A percentile compares a stretch with the other conserved stretches of the same genome.
Evolutionary conservation across 2,329 filamentous ascomycete genomes (phyloP).

Genomic region (Bretziella fagacearum): DNA sequence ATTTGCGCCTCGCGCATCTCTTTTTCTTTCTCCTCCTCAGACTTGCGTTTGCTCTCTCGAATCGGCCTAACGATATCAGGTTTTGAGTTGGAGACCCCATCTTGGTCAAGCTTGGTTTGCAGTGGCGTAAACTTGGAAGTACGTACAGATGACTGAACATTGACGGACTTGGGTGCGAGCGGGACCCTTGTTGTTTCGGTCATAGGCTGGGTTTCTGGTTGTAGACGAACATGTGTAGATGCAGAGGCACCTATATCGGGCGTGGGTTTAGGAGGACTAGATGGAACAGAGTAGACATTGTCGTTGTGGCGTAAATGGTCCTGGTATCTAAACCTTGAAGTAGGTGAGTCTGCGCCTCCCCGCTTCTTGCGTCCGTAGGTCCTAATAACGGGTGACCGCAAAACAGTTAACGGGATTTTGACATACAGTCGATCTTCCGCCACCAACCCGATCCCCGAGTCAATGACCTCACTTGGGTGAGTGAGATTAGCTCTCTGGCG

Average conservation of each 20-base stretch:
- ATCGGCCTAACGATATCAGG: background rate
- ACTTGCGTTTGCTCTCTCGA: background rate
- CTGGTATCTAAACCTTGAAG: background rate
- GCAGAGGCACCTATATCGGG: too few species aligned
- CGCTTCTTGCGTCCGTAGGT: background rate
- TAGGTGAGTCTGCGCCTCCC: background rate
- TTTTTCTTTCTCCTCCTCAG: background rate
- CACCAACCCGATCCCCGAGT: background rate
- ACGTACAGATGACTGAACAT: background rate
- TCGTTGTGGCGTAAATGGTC: too few species aligned
- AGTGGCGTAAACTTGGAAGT: background rate
- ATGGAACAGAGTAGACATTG: background rate
- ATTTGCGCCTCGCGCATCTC: background rate
- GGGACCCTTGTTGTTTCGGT: background rate
- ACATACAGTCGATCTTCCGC: background rate
- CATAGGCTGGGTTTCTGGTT: background rate
- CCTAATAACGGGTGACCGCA: background rate
- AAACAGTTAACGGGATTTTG: background rate
- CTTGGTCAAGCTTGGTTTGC: background rate
- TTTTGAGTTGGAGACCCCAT: background rate
- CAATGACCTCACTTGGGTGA: background rate
- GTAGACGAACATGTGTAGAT: too few species aligned
- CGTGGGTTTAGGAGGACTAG: background rate
- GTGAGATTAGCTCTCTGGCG: background rate
- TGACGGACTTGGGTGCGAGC: background rate